These are phyloP conservation scores for Raddia distichophylla DNA, from an alignment of 176 grass and related monocot genomes.

Conservation along the genomic window DNA sequence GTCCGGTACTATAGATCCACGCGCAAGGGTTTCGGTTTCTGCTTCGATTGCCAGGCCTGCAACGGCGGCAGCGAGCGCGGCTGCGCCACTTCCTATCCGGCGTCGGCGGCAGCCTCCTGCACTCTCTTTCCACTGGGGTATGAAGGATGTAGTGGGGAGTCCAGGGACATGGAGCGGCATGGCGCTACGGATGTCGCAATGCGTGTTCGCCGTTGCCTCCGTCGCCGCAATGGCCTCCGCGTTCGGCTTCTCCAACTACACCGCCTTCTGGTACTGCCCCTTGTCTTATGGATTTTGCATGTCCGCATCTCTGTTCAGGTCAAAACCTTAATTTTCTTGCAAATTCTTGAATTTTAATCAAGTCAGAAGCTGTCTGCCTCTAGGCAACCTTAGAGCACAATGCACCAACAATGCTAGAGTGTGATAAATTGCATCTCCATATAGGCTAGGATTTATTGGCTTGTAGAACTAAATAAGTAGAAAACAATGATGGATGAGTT, in stretches of 20 bases:
- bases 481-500: not conserved
- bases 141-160: conserved; percentile 66
- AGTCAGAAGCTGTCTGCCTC: not conserved
- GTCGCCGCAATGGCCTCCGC: conserved; percentile 56
- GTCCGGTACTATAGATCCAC: not conserved
- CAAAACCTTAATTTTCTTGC: not conserved
- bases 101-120: not conserved
- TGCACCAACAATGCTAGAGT: not conserved
- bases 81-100: not conserved
- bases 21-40: not conserved
- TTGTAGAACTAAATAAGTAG: not conserved
- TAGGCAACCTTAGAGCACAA: not conserved
- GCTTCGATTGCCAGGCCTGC: not conserved
- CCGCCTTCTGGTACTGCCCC: conserved; percentile 51
- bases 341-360: not conserved
- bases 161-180: conserved; percentile 79
- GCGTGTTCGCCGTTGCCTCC: conserved; percentile 57
- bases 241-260: conserved; percentile 62
- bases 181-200: conserved; percentile 64
- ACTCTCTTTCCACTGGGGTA: not conserved
- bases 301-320: not conserved
- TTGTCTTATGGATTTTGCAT: not conserved
- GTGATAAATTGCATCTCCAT: no score
- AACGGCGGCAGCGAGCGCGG: not conserved
- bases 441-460: not conserved